Evolutionary conservation across 2,329 filamentous ascomycete genomes (phyloP).

Genomic region (Colletotrichum sp.): DNA sequence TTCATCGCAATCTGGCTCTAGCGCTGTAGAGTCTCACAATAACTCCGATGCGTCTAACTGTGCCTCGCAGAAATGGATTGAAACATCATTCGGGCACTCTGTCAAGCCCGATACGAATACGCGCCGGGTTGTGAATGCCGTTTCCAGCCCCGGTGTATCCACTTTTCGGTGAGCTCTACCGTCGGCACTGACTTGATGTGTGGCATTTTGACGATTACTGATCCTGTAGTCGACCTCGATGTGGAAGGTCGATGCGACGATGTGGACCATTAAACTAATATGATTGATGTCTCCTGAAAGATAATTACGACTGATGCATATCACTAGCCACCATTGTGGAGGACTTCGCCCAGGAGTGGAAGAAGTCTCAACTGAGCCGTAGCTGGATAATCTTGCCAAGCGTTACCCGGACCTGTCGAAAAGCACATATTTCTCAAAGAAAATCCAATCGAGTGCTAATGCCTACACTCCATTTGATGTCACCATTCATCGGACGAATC

Average conservation of each 20-base stretch:
- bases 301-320: not conserved
- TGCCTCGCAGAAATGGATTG: not conserved
- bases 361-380: not conserved
- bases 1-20: not conserved
- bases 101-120: not conserved
- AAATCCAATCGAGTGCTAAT: not conserved
- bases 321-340: not conserved
- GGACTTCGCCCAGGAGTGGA: not conserved
- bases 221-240: not conserved
- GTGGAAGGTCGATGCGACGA: not conserved
- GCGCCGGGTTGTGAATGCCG: not conserved
- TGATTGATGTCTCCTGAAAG: rapidly evolving
- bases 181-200: not conserved
- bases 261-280: not conserved
- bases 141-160: not conserved
- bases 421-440: not conserved
- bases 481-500: not conserved
- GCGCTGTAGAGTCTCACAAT: not conserved
- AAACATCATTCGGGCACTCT: not conserved
- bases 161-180: not conserved
- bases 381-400: not conserved
- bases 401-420: not conserved
- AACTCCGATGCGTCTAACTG: not conserved
- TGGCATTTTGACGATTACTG: not conserved
- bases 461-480: not conserved